Evolutionary conservation across 768 basidiomycete genomes (phyloP).

Genomic region (Leccinum disarticulatum): DNA sequence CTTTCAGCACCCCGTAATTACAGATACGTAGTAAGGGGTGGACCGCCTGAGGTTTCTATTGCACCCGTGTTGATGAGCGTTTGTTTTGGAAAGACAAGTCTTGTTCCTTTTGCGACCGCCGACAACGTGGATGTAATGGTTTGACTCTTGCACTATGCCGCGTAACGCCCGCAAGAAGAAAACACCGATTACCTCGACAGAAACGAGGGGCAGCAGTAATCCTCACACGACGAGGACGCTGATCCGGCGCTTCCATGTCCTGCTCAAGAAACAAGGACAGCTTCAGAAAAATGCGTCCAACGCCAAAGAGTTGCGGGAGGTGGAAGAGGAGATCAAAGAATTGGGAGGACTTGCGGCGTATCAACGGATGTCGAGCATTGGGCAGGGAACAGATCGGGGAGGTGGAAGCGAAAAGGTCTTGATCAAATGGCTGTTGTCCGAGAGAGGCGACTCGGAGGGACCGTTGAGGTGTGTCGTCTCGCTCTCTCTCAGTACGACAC

Average conservation of each 20-base stretch:
- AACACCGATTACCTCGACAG: conserved; percentile 40
- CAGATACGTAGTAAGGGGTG: too few species aligned
- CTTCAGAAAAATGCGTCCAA: conserved; percentile 39
- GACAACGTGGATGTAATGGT: neutral
- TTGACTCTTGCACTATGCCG: neutral
- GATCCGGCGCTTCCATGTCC: conserved; percentile 79
- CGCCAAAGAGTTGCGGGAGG: conserved; percentile 41
- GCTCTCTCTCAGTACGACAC: conserved; percentile 10
- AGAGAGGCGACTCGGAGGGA: conserved; percentile 21
- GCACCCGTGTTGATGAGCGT: too few species aligned
- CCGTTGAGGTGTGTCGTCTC: conserved; percentile 33
- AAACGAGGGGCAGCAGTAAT: conserved; percentile 41
- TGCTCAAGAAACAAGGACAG: conserved; percentile 67
- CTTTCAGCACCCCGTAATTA: too few species aligned
- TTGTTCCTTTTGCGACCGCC: neutral
- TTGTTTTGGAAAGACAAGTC: too few species aligned
- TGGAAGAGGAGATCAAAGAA: conserved; percentile 59
- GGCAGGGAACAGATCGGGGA: conserved; percentile 79
- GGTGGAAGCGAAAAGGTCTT: conserved; percentile 86
- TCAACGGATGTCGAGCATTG: conserved; percentile 79
- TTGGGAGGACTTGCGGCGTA: conserved; percentile 82
- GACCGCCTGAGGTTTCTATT: too few species aligned
- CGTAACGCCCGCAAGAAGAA: conserved; percentile 42
- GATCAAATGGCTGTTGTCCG: conserved; percentile 61
- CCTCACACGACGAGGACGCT: conserved; percentile 63